Percentiles rank a stretch among this genome's conserved stretches.
These are phyloP conservation scores for Phylloporus scabripes DNA, from an alignment of 768 basidiomycete genomes.

Conservation along the genomic window DNA sequence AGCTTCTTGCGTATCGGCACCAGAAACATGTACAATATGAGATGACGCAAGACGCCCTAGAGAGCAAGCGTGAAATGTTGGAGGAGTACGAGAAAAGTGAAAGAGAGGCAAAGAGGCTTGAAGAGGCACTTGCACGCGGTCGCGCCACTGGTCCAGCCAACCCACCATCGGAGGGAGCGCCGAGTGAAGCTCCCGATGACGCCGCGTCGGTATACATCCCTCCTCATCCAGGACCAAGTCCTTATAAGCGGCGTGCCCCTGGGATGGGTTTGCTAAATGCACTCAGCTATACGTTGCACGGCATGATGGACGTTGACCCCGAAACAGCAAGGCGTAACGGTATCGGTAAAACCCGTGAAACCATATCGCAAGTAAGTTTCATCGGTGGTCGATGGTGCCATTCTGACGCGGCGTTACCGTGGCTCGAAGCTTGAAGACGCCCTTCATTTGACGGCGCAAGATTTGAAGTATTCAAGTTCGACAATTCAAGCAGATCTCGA, in stretches of 20 bases:
- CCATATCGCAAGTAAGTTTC: conserved; percentile 78
- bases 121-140: conserved; percentile 74
- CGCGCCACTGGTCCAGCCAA: conserved; percentile 30
- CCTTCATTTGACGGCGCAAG: conserved; percentile 84
- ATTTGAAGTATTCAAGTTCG: conserved; percentile 92
- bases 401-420: conserved; percentile 13
- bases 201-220: conserved; percentile 53
- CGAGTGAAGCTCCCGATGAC: conserved; percentile 36
- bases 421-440: conserved; percentile 83
- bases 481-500: conserved; percentile 98
- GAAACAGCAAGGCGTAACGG: conserved; percentile 90
- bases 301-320: conserved; percentile 99
- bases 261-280: conserved; percentile 88
- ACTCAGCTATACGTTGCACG: conserved; percentile 89
- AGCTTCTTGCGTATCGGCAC: conserved; percentile 88
- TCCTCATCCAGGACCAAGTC: conserved; percentile 76
- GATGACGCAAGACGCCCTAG: conserved; percentile 89
- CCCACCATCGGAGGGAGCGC: conserved; percentile 27
- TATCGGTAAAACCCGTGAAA: conserved; percentile 91
- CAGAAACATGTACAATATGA: conserved; percentile 98
- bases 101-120: conserved; percentile 80
- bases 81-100: conserved; percentile 93
- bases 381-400: conserved; percentile 6
- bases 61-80: conserved; percentile 75
- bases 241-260: conserved; percentile 55